Base-by-base conservation (phyloP, 306 rosid genomes). In the Fragaria nilgerrensis region DNA sequence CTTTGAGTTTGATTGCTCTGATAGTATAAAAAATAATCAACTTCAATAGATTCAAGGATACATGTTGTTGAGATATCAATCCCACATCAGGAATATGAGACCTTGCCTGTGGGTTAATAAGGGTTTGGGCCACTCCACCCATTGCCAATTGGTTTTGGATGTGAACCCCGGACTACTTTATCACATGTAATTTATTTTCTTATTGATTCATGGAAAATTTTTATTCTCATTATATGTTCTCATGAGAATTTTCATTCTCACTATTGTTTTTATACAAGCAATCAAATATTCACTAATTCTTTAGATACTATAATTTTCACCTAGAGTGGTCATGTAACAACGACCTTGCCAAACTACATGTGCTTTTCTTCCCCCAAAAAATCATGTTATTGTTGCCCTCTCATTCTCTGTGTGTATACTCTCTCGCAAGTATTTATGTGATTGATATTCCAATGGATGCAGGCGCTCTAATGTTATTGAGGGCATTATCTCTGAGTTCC, bases 401-500 rank as follows among this genome's bases (percentile, higher is more conserved):
- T 61, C 19, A 25, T 4, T 61, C 37, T n/a, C n/a, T 48, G 10
- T 15, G 75, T 3, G 59, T 32, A 34, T 65, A 17, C 53, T 37
- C 41, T 70, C 49, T 71, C 63, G 64, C 73, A 84, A 49, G 64
- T 74, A 74, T 66, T 69, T 69, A 50, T 73, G 25, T 75, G 79
- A 52, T 76, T 22, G 76, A 70, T 79, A 43, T 76, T 77, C 77
- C 80, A 69, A 62, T 81, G 85, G 77, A 55, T 37, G 79, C 83
- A 94, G 98, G 79, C 84, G 95, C 86, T 84, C 92, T 59, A 70
- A 76, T 75, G 83, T 92, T 61, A 82, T 87, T 59, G 98, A 94
- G 81, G 87, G 84, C 78, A 73, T 90, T 75, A 73, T 84, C 77
- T 89, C 90, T 12, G 89, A 92, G 80, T 84, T 84, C 81, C 95